phyloP scores from a whole-genome alignment of 2,329 filamentous ascomycete genomes.

The Cladosporium velox region DNA sequence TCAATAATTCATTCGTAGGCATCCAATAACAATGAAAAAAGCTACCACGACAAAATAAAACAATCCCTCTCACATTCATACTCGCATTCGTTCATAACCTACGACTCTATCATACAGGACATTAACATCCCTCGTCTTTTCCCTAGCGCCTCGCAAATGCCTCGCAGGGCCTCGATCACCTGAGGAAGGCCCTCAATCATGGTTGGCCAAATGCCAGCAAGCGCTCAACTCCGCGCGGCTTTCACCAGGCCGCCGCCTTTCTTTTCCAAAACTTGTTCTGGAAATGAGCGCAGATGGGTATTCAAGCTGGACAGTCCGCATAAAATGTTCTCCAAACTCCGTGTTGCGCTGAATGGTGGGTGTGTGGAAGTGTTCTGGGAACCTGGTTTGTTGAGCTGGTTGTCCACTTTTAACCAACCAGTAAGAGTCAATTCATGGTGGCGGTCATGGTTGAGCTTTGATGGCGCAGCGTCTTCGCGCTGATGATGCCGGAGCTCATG shows the following conservation, averaged over 20 bases:
- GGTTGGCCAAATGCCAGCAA: not conserved
- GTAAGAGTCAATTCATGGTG: not conserved
- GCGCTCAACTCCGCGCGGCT: not conserved
- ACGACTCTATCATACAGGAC: conserved; percentile 10
- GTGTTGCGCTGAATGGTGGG: not conserved
- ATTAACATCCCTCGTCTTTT: not conserved
- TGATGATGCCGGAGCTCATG: not conserved
- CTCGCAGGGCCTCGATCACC: not conserved
- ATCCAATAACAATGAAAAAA: not conserved
- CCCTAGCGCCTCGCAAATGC: conserved; percentile 5
- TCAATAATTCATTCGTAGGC: not conserved
- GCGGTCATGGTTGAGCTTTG: not conserved
- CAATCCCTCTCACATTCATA: not conserved
- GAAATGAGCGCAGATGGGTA: conserved; percentile 11
- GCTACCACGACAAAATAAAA: not conserved
- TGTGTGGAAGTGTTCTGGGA: not conserved
- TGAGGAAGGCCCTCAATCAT: not conserved
- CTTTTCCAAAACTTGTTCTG: not conserved
- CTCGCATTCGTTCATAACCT: not conserved
- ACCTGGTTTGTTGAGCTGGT: not conserved
- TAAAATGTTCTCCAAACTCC: not conserved
- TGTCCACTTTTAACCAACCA: not conserved
- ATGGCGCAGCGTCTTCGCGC: not conserved
- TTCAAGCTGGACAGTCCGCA: not conserved
- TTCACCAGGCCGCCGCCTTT: not conserved